A percentile compares a stretch with the other conserved stretches of the same genome.
phyloP scores from a whole-genome alignment of 179 eudicot species.

The Corrigiola litoralis region DNA sequence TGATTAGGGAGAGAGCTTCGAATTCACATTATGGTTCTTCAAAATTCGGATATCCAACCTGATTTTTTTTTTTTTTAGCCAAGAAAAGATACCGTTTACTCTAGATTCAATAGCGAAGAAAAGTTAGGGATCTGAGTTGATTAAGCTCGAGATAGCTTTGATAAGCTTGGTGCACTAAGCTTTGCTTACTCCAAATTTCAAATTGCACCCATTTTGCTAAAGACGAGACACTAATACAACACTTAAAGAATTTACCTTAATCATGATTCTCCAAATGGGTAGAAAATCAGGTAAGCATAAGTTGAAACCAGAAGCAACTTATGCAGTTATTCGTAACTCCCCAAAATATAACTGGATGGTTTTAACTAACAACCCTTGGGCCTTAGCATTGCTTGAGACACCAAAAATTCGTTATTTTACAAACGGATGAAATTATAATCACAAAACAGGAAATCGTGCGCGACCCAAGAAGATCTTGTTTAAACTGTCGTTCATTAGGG shows the following conservation, averaged over 20 bases:
- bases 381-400: conserved; percentile 9
- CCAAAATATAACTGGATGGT: too few species aligned
- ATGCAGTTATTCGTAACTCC: background rate
- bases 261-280: background rate
- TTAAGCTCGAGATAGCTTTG: background rate
- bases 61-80: too few species aligned
- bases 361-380: background rate
- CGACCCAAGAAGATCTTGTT: conserved; percentile 22
- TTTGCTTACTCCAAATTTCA: background rate
- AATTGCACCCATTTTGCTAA: conserved; percentile 10
- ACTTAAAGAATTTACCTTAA: background rate
- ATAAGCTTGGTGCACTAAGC: background rate
- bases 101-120: too few species aligned
- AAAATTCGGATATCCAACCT: too few species aligned
- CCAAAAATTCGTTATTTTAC: background rate
- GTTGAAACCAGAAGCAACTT: background rate
- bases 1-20: too few species aligned
- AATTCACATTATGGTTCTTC: too few species aligned
- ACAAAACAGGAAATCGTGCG: conserved; percentile 6
- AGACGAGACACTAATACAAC: background rate
- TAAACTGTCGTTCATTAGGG: conserved; percentile 7
- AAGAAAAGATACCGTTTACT: too few species aligned
- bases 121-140: background rate
- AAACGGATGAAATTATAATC: background rate
- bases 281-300: background rate